phyloP scores from a whole-genome alignment of 805 yeast genomes.

The Wickerhamomyces hampshirensis region DNA sequence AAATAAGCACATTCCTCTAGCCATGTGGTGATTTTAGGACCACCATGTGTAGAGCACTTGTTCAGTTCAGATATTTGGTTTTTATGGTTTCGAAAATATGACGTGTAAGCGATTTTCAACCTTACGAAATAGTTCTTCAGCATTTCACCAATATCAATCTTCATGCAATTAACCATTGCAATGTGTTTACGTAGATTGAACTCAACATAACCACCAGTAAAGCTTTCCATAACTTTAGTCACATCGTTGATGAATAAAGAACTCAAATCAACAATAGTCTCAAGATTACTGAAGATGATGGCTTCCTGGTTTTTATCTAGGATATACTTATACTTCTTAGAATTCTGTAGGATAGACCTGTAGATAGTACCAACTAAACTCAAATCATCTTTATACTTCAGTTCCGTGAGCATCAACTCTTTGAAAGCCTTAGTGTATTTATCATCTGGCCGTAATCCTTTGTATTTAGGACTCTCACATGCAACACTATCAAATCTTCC shows the following conservation, averaged over 20 bases:
- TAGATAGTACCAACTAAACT: constrained; percentile 28
- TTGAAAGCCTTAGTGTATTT: constrained; percentile 21
- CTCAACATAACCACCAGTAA: constrained; percentile 2
- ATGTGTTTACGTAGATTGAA: constrained; percentile 8
- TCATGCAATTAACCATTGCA: constrained; percentile 6
- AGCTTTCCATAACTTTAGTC: constrained; percentile 1
- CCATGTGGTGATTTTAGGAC: constrained; percentile 29
- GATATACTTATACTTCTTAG: constrained; percentile 26
- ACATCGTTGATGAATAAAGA: constrained; percentile 25
- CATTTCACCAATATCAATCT: constrained; percentile 26
- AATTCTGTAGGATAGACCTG: constrained; percentile 27
- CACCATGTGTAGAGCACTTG: constrained; percentile 13
- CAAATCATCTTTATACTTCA: constrained; percentile 28
- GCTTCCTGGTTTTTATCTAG: constrained; percentile 32
- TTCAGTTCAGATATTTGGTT: constrained; percentile 26
- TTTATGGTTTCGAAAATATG: constrained; percentile 28
- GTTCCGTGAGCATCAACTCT: constrained; percentile 31
- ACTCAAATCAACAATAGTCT: constrained; percentile 33
- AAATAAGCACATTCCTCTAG: constrained; percentile 27
- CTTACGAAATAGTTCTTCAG: constrained; percentile 29
- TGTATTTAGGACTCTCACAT: constrained; percentile 7
- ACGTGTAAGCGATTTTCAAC: constrained; percentile 29
- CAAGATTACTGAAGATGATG: constrained; percentile 40
- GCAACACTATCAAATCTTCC: constrained; percentile 9
- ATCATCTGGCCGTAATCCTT: constrained; percentile 5